Percentiles rank a stretch among this genome's conserved stretches.
Evolutionary conservation across 139 green algal genomes (phyloP).

Genomic region (Chlorella sorokiniana): DNA sequence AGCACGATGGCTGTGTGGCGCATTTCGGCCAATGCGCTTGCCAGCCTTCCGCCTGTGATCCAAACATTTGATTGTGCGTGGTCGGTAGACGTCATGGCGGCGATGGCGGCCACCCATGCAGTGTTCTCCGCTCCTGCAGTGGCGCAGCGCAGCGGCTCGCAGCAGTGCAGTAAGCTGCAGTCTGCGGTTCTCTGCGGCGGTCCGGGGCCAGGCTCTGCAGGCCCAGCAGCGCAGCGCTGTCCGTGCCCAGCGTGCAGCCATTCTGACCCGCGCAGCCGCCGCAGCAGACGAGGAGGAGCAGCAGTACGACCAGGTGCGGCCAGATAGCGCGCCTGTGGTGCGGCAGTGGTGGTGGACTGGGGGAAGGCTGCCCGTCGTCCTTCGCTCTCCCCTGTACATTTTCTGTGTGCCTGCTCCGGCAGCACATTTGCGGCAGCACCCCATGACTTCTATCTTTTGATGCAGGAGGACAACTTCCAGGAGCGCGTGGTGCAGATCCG

Average conservation of each 20-base stretch:
- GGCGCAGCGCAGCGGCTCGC: conserved; percentile 1
- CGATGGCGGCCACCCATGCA: conserved; percentile 3
- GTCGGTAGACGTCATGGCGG: conserved; percentile 4
- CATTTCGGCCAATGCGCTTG: too few species aligned
- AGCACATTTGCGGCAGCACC: not conserved
- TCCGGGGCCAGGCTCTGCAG: conserved; percentile 10
- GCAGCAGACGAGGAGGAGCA: conserved; percentile 18
- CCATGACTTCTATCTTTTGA: not conserved
- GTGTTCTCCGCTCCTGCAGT: not conserved
- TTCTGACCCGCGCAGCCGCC: conserved; percentile 4
- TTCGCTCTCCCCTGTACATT: too few species aligned
- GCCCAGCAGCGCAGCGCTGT: not conserved
- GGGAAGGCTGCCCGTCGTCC: too few species aligned
- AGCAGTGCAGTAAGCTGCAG: not conserved
- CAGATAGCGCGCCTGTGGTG: not conserved
- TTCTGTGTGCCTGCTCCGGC: too few species aligned
- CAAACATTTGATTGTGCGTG: too few species aligned
- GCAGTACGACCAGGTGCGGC: conserved; percentile 12
- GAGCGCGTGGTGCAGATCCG: conserved; percentile 70
- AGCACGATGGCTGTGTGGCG: too few species aligned
- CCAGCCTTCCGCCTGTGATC: too few species aligned
- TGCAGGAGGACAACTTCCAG: conserved; percentile 45
- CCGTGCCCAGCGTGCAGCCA: not conserved
- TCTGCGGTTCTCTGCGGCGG: conserved; percentile 12
- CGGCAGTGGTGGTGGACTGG: too few species aligned